Percentiles rank a stretch among this genome's conserved stretches.
phyloP scores from a whole-genome alignment of 2,329 filamentous ascomycete genomes.

The Nemania serpens region DNA sequence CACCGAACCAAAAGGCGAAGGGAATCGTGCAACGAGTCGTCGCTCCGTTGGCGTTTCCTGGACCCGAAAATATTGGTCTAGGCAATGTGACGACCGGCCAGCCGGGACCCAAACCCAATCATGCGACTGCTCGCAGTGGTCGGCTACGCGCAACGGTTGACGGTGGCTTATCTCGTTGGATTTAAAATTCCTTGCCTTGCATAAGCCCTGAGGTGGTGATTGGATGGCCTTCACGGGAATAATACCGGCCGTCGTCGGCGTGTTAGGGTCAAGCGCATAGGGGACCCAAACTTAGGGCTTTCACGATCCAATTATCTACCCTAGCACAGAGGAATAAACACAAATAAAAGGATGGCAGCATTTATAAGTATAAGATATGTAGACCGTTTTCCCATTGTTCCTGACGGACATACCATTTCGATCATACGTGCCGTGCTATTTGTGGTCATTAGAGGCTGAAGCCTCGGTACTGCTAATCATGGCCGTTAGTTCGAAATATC shows the following conservation, averaged over 20 bases:
- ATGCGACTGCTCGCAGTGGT: too few species aligned
- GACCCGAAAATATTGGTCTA: neutral
- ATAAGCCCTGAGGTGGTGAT: too few species aligned
- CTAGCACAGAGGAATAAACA: neutral
- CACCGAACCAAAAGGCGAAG: conserved; percentile 3
- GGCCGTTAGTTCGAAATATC: conserved; percentile 5
- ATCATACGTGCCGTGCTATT: neutral
- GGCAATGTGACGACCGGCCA: neutral
- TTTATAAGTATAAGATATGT: neutral
- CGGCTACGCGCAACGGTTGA: too few species aligned
- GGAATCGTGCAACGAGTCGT: neutral
- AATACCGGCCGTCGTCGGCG: conserved; percentile 19
- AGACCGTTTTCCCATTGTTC: neutral
- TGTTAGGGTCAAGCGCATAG: conserved; percentile 1
- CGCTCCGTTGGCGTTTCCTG: neutral
- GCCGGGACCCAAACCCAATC: too few species aligned
- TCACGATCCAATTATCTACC: conserved; percentile 6
- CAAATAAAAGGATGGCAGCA: neutral
- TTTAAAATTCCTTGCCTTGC: too few species aligned
- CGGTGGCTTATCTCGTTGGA: too few species aligned
- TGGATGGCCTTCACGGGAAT: neutral
- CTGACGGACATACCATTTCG: neutral
- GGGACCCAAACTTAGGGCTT: conserved; percentile 5
- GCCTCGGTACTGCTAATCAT: conserved; percentile 6
- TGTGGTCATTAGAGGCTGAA: neutral